These are phyloP conservation scores for Arthrobotrys sinensis DNA, from an alignment of 2,329 filamentous ascomycete genomes.

Conservation along the genomic window DNA sequence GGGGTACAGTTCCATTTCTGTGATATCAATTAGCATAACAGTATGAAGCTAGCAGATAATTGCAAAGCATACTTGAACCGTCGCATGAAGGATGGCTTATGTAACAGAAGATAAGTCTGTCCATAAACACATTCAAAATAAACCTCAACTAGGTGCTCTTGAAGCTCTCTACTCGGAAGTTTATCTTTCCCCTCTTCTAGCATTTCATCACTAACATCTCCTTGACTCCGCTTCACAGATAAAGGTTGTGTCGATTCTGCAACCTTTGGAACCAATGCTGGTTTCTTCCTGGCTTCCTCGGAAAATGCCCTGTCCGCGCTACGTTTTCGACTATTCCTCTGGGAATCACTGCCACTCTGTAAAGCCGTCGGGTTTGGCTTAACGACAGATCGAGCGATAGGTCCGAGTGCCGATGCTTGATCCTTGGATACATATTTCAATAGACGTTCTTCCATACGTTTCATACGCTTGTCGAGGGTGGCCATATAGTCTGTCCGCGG, in stretches of 20 bases:
- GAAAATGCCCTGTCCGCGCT: constrained; percentile 89
- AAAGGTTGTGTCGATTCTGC: constrained; percentile 51
- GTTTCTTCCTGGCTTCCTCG: constrained; percentile 66
- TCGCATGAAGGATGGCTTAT: constrained; percentile 97
- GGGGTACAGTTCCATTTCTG: constrained; percentile 83
- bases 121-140: constrained; percentile 98
- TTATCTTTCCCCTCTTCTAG: constrained; percentile 86
- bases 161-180: constrained; percentile 86
- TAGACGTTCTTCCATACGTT: constrained; percentile 97
- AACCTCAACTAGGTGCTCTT: constrained; percentile 92
- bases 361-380: constrained; percentile 80
- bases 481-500: constrained; percentile 99
- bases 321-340: constrained; percentile 77
- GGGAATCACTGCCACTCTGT: constrained; percentile 71
- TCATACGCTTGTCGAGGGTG: constrained; percentile 95
- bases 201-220: constrained; percentile 73
- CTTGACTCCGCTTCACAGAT: constrained; percentile 54
- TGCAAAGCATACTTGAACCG: constrained; percentile 75
- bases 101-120: constrained; percentile 92
- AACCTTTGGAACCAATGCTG: constrained; percentile 53
- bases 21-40: constrained; percentile 63
- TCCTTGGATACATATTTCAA: constrained; percentile 94
- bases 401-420: constrained; percentile 78
- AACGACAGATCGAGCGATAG: constrained; percentile 84
- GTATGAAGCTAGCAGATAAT: not conserved